A percentile compares a stretch with the other conserved stretches of the same genome.
Conservation (phyloP, 2,329 filamentous ascomycete genomes). For the Sporothrix schenckii region DNA sequence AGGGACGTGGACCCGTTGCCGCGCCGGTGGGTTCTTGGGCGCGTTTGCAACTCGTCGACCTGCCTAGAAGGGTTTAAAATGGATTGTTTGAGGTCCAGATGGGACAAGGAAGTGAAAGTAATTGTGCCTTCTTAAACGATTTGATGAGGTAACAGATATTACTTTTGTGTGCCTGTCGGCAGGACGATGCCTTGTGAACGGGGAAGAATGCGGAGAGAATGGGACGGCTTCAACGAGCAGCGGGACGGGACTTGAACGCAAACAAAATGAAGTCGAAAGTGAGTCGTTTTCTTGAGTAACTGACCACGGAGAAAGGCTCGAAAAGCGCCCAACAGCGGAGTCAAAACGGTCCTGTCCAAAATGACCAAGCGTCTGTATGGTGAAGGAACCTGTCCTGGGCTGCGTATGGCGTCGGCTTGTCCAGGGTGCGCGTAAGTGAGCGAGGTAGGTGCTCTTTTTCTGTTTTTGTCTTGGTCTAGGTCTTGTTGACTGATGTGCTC, state of each 20-base stretch:
- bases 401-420: not conserved
- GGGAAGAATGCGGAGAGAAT: not conserved
- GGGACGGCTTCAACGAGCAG: not conserved
- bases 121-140: not conserved
- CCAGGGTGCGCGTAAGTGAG: not conserved
- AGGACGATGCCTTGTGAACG: conserved; percentile 12
- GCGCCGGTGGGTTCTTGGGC: conserved; percentile 9
- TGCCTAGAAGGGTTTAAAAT: conserved; percentile 28
- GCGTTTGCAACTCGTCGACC: conserved; percentile 17
- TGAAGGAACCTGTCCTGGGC: too few species aligned
- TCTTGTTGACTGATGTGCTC: conserved; percentile 12
- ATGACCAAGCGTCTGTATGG: not conserved
- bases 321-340: not conserved
- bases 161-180: not conserved
- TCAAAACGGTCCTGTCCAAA: not conserved
- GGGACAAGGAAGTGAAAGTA: not conserved
- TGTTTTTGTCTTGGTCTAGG: conserved; percentile 15
- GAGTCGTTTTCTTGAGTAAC: not conserved
- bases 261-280: not conserved
- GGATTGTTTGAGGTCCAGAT: not conserved
- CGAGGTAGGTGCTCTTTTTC: not conserved
- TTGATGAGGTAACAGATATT: conserved; percentile 17
- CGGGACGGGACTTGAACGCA: not conserved
- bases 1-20: conserved; percentile 18
- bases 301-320: not conserved